A percentile compares a stretch with the other conserved stretches of the same genome.
phyloP scores from a whole-genome alignment of 2,329 filamentous ascomycete genomes.

The Fusarium pseudoanthophilum region DNA sequence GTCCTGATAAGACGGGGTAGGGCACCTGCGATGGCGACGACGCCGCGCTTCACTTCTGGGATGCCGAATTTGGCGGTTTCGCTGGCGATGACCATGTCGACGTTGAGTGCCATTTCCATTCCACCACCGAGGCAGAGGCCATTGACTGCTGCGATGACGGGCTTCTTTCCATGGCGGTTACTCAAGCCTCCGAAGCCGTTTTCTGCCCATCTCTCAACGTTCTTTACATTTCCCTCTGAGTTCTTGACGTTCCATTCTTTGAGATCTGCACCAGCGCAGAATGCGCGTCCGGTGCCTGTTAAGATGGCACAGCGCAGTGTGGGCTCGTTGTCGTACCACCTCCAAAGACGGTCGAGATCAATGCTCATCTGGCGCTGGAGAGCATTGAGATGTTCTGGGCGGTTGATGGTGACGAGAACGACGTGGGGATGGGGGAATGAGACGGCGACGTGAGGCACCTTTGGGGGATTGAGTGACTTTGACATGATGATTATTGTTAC shows the following conservation, averaged over 20 bases:
- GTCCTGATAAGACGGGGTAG: conserved; percentile 72
- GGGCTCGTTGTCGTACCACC: conserved; percentile 72
- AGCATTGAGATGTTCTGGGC: conserved; percentile 67
- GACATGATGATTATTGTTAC: conserved; percentile 35
- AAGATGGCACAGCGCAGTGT: conserved; percentile 69
- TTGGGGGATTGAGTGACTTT: conserved; percentile 52
- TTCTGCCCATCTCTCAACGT: conserved; percentile 56
- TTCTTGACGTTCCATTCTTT: conserved; percentile 69
- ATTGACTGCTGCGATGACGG: conserved; percentile 79
- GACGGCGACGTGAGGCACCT: conserved; percentile 55
- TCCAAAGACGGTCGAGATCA: conserved; percentile 61
- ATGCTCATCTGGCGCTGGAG: conserved; percentile 61
- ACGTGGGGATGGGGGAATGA: conserved; percentile 65
- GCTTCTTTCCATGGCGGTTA: conserved; percentile 74
- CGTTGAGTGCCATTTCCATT: conserved; percentile 78
- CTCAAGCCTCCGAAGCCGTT: conserved; percentile 71
- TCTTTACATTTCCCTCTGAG: conserved; percentile 21
- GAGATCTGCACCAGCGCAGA: conserved; percentile 75
- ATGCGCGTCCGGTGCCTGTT: conserved; percentile 70
- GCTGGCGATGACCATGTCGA: conserved; percentile 74
- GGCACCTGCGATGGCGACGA: conserved; percentile 75
- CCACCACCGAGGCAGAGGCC: conserved; percentile 78
- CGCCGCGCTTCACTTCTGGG: conserved; percentile 76
- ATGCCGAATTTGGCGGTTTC: conserved; percentile 69
- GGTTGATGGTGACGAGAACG: conserved; percentile 69